A percentile compares a stretch with the other conserved stretches of the same genome.
These are phyloP conservation scores for Saturnispora ahearnii DNA, from an alignment of 805 yeast species.

Conservation along the genomic window DNA sequence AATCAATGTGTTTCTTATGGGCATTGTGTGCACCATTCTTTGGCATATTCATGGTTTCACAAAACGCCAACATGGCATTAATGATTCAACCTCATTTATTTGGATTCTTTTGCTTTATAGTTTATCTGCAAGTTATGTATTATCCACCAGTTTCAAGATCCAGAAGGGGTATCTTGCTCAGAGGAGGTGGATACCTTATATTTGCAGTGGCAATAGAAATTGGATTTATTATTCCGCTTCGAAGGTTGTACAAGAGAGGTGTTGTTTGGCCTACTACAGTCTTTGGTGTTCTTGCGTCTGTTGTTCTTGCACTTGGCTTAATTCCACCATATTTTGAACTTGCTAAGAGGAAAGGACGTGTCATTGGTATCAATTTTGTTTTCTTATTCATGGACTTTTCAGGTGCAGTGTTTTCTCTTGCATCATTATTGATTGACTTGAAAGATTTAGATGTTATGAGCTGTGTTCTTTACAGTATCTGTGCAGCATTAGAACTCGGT, in stretches of 20 bases:
- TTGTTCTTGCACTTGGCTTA: constrained; percentile 41
- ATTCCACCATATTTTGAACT: constrained; percentile 50
- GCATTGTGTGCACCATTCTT: constrained; percentile 50
- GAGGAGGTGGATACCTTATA: constrained; percentile 29
- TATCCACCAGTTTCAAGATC: constrained; percentile 41
- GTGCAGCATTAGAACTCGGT: constrained; percentile 69
- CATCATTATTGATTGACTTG: constrained; percentile 42
- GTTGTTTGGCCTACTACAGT: constrained; percentile 37
- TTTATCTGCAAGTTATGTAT: constrained; percentile 42
- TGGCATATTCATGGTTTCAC: constrained; percentile 40
- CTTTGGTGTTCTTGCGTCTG: constrained; percentile 41
- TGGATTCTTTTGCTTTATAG: constrained; percentile 39
- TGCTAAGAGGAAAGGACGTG: constrained; percentile 42
- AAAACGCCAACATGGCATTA: constrained; percentile 41
- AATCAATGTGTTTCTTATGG: constrained; percentile 84
- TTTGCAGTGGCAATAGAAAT: constrained; percentile 35
- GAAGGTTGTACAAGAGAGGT: constrained; percentile 36
- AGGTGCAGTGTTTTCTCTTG: constrained; percentile 57
- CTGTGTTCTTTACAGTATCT: constrained; percentile 61
- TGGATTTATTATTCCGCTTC: constrained; percentile 42
- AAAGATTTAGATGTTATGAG: constrained; percentile 69
- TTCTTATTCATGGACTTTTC: constrained; percentile 41
- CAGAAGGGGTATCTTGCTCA: constrained; percentile 23
- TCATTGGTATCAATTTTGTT: constrained; percentile 45
- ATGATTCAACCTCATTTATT: constrained; percentile 47